Base-by-base conservation (phyloP, 371 early-diverging fungal genomes). In the Mucor sp. region DNA sequence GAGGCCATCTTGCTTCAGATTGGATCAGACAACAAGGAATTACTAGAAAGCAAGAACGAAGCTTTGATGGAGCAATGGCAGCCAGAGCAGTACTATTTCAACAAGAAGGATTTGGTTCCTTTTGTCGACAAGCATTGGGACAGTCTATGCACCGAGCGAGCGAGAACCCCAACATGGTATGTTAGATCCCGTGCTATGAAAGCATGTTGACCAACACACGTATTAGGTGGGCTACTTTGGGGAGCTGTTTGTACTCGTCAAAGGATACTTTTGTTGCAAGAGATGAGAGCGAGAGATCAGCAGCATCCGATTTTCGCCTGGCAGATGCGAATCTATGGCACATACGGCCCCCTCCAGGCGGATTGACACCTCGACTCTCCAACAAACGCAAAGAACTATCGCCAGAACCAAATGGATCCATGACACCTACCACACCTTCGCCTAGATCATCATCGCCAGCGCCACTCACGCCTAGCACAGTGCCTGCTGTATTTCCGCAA, bases 71-170 rank as follows among this genome's bases (percentile, higher is more conserved):
- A 69, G 27, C 76, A 85, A 44, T 84, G 87, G 85, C 69, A 79
- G 17, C 85, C 85, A 55, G 81, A 83, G 14, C 75, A 83, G n/a
- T 89, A 82, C 66, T 87, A 80, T 65, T 91, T 89, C 60, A 87
- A 89, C 67, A 89, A 90, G 63, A 88, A 89, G 58, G 87, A 90
- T 25, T 85, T 90, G 41, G 71, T 88, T 11, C 89, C 90, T 1
- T 91, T 82, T 76, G 87, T 91, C 5, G 90, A 91, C 61, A 81
- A 83, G 28, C 84, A 89, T 63, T 91, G 91, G 91, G 76, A 78
- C n/a, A 84, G 85, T 48, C 76, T 91, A 23, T 91, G 90, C 43
- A 89, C 88, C 23, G 89, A 89, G 55, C 82, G 91, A 37, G 77
- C 83, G 33, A 75, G 90, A 41, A 89, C 89, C 0, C 74, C 85